Evolutionary conservation across 208 protist species (phyloP), one percentile per base, ranked within the genome.

Genomic region (Tetramitus jugosus): DNA sequence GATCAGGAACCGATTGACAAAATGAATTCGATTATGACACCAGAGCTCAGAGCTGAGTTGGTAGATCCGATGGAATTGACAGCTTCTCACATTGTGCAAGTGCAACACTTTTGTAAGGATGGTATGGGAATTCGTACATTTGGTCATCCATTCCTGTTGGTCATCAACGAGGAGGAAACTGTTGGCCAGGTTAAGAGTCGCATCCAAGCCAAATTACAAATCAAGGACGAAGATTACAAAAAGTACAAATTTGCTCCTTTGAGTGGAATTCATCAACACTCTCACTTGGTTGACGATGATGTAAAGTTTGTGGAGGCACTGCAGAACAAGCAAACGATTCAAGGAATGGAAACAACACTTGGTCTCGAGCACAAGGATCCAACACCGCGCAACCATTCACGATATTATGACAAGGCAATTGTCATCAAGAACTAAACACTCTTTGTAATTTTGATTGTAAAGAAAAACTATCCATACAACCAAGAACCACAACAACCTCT

Each of bases 281-380:
- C 43, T 31, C 7, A 35, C 33, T 46, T 71, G 1, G n/a, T 49
- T 29, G 64, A 71, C 17, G 64, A 49, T 71, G 7, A 45, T 29
- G 8, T 29, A 33, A 14, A 14, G 7, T 69, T 69, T 20, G 3
- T 17, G 3, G 37, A 71, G 33, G n/a, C 33, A 26, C 23, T 29
- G 8, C 4, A 49, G 7, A 46, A 49, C 0, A 17, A 46, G 29
- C 13, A 33, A 4, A 0, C 1, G 3, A 42, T 6, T 13, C 31
- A 35, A 2, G 3, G 17, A 2, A 40, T 17, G 3, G 64, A 71
- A 4, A 14, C 49, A 14, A 26, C 23, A 33, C 23, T 71, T 49
- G 64, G 31, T n/a, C 14, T 71, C 39, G 64, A 71, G 33, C 64
- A 71, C n/a, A 71, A 71, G 39, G 64, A 71, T 49, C 64, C 64